These are phyloP conservation scores for Edaphochlamys debaryana DNA, from an alignment of 139 green algal species.

Conservation along the genomic window DNA sequence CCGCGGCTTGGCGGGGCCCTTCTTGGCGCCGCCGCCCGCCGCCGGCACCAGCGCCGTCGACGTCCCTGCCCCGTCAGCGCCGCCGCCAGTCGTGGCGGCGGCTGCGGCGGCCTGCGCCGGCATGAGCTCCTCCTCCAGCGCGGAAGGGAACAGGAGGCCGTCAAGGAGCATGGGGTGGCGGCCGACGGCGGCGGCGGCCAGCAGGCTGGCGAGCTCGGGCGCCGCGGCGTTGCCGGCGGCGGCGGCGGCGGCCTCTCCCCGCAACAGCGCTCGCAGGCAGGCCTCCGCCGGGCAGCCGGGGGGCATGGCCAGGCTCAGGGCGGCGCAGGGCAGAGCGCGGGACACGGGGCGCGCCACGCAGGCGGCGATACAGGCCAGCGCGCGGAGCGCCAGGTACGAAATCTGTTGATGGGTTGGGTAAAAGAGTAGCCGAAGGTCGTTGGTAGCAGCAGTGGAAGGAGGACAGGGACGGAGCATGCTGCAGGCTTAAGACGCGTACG, in stretches of 20 bases:
- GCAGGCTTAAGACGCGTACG: no score
- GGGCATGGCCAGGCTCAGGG: constrained; percentile 31
- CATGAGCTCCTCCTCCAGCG: constrained; percentile 42
- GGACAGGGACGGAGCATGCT: no score
- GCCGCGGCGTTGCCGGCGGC: not conserved
- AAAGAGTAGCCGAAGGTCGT: no score
- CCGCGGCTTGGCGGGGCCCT: not conserved
- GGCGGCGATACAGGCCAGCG: constrained; percentile 34
- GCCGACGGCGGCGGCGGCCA: constrained; percentile 53
- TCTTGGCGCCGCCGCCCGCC: not conserved
- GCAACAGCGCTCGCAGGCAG: constrained; percentile 32
- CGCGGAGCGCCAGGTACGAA: constrained; percentile 43
- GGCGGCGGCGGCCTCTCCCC: not conserved
- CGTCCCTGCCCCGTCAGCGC: not conserved
- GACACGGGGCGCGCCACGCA: constrained; percentile 35
- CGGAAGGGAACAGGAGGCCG: constrained; percentile 62
- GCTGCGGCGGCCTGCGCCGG: not conserved
- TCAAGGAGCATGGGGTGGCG: constrained; percentile 63
- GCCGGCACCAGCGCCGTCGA: no score
- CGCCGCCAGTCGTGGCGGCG: not conserved
- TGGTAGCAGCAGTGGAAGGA: no score
- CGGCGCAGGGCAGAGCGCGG: constrained; percentile 4
- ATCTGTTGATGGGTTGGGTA: not conserved
- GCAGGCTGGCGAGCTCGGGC: constrained; percentile 52
- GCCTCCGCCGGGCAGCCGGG: constrained; percentile 20